Evolutionary conservation across 805 yeast species (phyloP).

Genomic region (Metschnikowia aberdeeniae): DNA sequence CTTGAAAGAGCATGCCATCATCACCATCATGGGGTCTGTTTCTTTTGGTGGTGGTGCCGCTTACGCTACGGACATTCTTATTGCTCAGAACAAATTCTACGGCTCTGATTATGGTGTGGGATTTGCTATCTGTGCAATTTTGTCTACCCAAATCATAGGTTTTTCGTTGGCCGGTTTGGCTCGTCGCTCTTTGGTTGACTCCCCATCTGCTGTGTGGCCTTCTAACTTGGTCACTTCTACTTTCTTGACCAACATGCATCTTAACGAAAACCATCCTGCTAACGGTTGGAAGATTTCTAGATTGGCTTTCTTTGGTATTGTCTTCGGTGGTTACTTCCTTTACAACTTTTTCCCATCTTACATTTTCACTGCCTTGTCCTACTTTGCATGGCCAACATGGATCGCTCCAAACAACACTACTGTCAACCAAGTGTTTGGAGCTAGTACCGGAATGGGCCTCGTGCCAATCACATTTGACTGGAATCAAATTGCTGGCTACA

Average conservation of each 20-base stretch:
- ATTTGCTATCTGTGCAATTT: constrained; percentile 47
- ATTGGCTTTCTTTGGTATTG: constrained; percentile 16
- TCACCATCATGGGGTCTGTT: constrained; percentile 51
- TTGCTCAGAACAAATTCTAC: constrained; percentile 50
- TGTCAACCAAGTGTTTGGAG: constrained; percentile 65
- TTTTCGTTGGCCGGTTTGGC: constrained; percentile 64
- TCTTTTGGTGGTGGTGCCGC: constrained; percentile 44
- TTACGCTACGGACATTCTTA: constrained; percentile 53
- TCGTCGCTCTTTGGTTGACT: constrained; percentile 55
- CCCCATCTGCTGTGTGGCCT: constrained; percentile 73
- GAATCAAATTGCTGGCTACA: constrained; percentile 54
- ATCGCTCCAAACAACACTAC: constrained; percentile 54
- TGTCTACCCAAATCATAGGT: constrained; percentile 62
- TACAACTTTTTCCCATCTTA: constrained; percentile 27
- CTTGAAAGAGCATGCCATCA: constrained; percentile 57
- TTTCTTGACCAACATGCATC: constrained; percentile 50
- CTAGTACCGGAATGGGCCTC: constrained; percentile 56
- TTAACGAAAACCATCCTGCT: constrained; percentile 47
- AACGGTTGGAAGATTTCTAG: constrained; percentile 54
- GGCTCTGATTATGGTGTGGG: constrained; percentile 47
- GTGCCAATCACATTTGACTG: constrained; percentile 68
- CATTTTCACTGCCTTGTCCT: constrained; percentile 54
- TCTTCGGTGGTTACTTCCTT: constrained; percentile 8
- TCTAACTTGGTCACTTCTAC: constrained; percentile 56
- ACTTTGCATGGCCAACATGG: constrained; percentile 66